These are phyloP conservation scores for Chlorella sp. DNA, from an alignment of 139 green algal genomes.

Conservation along the genomic window DNA sequence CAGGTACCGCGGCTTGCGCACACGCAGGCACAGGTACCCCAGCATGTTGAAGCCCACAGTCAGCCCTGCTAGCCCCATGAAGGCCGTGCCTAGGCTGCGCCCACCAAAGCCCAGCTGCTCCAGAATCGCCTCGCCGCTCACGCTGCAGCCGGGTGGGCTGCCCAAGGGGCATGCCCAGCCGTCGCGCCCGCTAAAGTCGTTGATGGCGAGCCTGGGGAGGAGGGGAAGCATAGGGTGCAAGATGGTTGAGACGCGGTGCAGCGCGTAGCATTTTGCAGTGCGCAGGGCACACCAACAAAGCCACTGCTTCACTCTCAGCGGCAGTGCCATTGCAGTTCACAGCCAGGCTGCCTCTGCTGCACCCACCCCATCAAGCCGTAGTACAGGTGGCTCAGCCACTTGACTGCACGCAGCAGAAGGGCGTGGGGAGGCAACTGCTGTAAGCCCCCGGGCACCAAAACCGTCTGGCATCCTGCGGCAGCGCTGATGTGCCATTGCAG, in stretches of 20 bases:
- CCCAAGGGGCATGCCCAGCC: slow-evolving; percentile 27
- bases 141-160: background rate
- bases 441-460: no score
- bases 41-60: background rate
- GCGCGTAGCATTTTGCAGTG: background rate
- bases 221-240: background rate
- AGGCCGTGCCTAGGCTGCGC: slow-evolving; percentile 7
- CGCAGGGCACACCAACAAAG: background rate
- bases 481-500: no score
- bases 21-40: background rate
- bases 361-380: slow-evolving; percentile 48
- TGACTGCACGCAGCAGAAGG: slow-evolving; percentile 2
- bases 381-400: slow-evolving; percentile 55
- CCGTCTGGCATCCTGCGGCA: no score
- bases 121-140: slow-evolving; percentile 33
- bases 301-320: background rate
- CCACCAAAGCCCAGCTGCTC: slow-evolving; percentile 23
- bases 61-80: slow-evolving; percentile 29
- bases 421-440: background rate
- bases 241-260: background rate
- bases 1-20: background rate
- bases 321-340: background rate
- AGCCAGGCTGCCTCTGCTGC: background rate
- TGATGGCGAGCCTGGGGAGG: slow-evolving; percentile 35
- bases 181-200: slow-evolving; percentile 53